Evolutionary conservation across 495 filamentous ascomycete genomes (phyloP).

Genomic region (Penicillium samsonianum): DNA sequence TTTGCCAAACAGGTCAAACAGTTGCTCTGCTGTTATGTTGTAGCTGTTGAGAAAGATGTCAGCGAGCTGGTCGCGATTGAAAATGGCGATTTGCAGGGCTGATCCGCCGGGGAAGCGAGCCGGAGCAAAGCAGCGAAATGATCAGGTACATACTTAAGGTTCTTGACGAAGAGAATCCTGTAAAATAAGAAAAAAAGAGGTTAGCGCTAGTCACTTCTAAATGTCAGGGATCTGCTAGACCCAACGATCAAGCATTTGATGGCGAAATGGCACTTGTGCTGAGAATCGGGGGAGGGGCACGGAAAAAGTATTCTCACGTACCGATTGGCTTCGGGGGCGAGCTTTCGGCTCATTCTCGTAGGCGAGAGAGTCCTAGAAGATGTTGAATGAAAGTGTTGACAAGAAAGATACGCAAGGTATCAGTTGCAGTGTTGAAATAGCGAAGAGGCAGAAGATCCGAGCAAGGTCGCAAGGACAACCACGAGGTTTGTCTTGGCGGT

Average conservation of each 20-base stretch:
- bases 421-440: conserved; percentile 21
- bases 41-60: conserved; percentile 58
- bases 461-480: conserved; percentile 23
- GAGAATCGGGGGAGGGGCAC: conserved; percentile 38
- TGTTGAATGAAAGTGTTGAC: conserved; percentile 21
- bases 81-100: not conserved
- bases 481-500: conserved; percentile 29
- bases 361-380: conserved; percentile 17
- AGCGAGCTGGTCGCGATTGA: conserved; percentile 7
- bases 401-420: conserved; percentile 32
- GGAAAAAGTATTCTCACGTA: conserved; percentile 49
- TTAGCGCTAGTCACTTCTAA: conserved; percentile 28
- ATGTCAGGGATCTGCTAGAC: not conserved
- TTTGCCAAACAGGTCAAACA: conserved; percentile 93
- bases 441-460: conserved; percentile 19
- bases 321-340: conserved; percentile 96
- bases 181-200: conserved; percentile 6
- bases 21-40: conserved; percentile 90
- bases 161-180: conserved; percentile 98
- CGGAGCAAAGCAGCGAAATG: conserved; percentile 23
- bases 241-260: not conserved
- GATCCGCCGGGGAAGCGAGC: conserved; percentile 12
- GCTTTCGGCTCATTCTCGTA: conserved; percentile 64
- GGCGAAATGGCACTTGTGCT: conserved; percentile 12
- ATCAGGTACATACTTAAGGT: conserved; percentile 70